These are phyloP conservation scores for Xylariaceae sp. DNA, from an alignment of 2,329 filamentous ascomycete genomes.

Conservation along the genomic window DNA sequence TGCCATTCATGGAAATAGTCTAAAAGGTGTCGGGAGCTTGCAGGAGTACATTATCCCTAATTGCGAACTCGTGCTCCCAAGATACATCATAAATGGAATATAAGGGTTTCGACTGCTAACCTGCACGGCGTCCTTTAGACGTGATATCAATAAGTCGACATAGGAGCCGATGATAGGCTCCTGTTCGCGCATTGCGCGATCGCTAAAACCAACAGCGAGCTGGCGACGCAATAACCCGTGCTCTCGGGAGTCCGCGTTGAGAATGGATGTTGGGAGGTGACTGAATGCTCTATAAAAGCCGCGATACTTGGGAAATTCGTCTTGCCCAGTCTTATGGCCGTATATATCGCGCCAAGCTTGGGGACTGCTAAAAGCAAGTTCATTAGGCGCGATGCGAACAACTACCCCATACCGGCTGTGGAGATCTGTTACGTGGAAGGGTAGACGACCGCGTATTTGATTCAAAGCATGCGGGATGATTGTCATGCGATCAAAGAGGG, in stretches of 20 bases:
- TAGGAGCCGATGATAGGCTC: conserved; percentile 49
- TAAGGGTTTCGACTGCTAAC: too few relatives aligned
- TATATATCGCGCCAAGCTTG: conserved; percentile 50
- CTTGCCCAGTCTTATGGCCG: conserved; percentile 41
- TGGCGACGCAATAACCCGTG: conserved; percentile 44
- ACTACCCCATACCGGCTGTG: conserved; percentile 48
- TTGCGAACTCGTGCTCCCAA: too few relatives aligned
- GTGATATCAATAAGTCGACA: conserved; percentile 44
- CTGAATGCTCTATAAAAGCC: conserved; percentile 36
- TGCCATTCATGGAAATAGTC: too few relatives aligned
- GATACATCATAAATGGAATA: too few relatives aligned
- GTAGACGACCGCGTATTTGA: conserved; percentile 29
- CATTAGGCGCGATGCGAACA: conserved; percentile 50
- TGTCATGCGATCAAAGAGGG: conserved; percentile 35
- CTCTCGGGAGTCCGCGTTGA: conserved; percentile 40
- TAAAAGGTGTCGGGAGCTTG: too few relatives aligned
- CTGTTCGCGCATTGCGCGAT: conserved; percentile 49
- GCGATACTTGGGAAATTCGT: conserved; percentile 40
- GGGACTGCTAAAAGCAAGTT: conserved; percentile 49
- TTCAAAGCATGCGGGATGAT: conserved; percentile 28
- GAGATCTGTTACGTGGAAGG: conserved; percentile 33
- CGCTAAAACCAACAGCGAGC: conserved; percentile 49
- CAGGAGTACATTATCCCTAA: too few relatives aligned
- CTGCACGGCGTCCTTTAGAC: conserved; percentile 29
- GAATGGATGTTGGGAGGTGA: conserved; percentile 37